Evolutionary conservation across 2,329 filamentous ascomycete genomes (phyloP).

Genomic region (Leptosphaerulina australis): DNA sequence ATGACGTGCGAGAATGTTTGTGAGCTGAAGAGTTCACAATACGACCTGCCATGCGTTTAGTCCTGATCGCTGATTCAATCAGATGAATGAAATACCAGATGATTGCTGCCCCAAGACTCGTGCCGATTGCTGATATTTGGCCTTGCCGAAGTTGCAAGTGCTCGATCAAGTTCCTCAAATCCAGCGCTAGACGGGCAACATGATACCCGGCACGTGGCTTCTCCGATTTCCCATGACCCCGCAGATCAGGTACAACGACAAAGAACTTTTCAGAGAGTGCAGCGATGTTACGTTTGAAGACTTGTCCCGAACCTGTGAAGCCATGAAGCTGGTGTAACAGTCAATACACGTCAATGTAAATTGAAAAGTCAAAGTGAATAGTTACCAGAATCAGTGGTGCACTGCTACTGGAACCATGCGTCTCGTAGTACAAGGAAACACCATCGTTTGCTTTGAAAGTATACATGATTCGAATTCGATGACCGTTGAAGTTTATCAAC

Average conservation of each 20-base stretch:
- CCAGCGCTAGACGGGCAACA: slow-evolving; percentile 35
- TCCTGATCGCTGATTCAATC: neutral
- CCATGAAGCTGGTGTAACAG: slow-evolving; percentile 29
- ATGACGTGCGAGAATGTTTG: slow-evolving; percentile 28
- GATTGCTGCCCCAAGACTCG: slow-evolving; percentile 32
- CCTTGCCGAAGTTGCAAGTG: slow-evolving; percentile 21
- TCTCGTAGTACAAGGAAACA: slow-evolving; percentile 19
- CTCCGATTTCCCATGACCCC: slow-evolving; percentile 34
- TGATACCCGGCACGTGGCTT: slow-evolving; percentile 37
- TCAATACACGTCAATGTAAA: neutral
- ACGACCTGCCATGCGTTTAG: slow-evolving; percentile 21
- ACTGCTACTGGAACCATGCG: slow-evolving; percentile 12
- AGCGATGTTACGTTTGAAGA: slow-evolving; percentile 27
- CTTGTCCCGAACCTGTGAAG: slow-evolving; percentile 33
- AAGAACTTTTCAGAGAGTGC: slow-evolving; percentile 15
- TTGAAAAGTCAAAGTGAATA: neutral
- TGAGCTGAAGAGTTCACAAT: slow-evolving; percentile 35
- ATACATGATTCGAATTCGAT: slow-evolving; percentile 17
- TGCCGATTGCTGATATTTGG: slow-evolving; percentile 24
- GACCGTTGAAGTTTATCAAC: neutral
- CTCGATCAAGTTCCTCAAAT: slow-evolving; percentile 32
- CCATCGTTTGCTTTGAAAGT: slow-evolving; percentile 25
- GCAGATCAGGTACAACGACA: slow-evolving; percentile 31
- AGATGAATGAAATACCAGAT: slow-evolving; percentile 20
- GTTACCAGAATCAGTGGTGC: slow-evolving; percentile 26